Conservation (phyloP, 2,329 filamentous ascomycete species). For the Fusarium kyushuense region DNA sequence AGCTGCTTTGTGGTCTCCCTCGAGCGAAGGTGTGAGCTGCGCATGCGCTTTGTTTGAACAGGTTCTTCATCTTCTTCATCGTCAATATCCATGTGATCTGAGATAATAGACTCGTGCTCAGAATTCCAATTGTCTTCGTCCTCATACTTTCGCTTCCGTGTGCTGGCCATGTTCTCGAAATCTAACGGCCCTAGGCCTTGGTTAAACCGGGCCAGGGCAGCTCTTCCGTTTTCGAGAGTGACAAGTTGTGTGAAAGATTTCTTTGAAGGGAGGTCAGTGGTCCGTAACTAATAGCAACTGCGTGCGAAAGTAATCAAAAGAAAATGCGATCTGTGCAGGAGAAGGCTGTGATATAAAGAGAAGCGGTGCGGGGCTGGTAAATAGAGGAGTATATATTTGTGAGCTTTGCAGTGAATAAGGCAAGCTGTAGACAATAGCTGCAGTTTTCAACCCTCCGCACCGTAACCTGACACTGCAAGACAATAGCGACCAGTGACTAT, state of each 20-base stretch:
- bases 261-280: constrained; percentile 46
- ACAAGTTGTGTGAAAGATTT: constrained; percentile 50
- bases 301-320: background rate
- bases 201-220: constrained; percentile 46
- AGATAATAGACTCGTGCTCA: constrained; percentile 39
- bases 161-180: constrained; percentile 31
- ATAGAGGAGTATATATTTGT: constrained; percentile 27
- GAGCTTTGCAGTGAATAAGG: constrained; percentile 41
- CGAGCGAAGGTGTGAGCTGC: constrained; percentile 42
- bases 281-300: background rate
- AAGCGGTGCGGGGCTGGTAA: constrained; percentile 22
- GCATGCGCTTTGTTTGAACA: constrained; percentile 17
- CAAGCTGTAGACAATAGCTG: constrained; percentile 12
- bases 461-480: background rate
- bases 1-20: constrained; percentile 43
- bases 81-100: constrained; percentile 48
- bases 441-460: constrained; percentile 4
- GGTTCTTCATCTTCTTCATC: constrained; percentile 41
- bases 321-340: background rate
- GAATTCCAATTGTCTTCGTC: constrained; percentile 49
- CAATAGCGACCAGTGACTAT: constrained; percentile 6
- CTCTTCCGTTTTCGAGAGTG: constrained; percentile 50
- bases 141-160: constrained; percentile 51
- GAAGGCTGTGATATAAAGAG: constrained; percentile 10
- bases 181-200: constrained; percentile 24